Evolutionary conservation across 192 early-diverging fungal species (phyloP).

Genomic region (Oehlia diaphana): DNA sequence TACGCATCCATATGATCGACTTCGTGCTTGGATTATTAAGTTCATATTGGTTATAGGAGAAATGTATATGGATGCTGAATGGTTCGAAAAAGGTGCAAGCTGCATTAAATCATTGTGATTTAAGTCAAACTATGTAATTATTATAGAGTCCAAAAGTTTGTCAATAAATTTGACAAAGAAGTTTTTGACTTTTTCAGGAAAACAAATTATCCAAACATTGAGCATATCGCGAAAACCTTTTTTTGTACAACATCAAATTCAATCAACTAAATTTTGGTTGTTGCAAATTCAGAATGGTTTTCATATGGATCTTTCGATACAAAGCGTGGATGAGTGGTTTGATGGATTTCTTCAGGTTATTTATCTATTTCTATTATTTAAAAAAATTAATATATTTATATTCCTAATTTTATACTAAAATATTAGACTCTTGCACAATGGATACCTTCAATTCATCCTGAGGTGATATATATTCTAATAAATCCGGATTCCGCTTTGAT

Average conservation of each 20-base stretch:
- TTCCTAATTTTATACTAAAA: neutral
- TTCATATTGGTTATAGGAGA: constrained; percentile 35
- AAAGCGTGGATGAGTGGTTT: constrained; percentile 24
- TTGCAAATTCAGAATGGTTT: constrained; percentile 30
- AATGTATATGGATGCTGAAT: constrained; percentile 34
- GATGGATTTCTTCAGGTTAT: constrained; percentile 12
- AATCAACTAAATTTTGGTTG: constrained; percentile 32
- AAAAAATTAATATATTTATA: neutral
- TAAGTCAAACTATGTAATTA: constrained; percentile 15
- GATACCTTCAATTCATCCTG: constrained; percentile 21
- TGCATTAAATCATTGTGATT: constrained; percentile 1
- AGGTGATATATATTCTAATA: constrained; percentile 8
- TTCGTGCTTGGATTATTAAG: constrained; percentile 35
- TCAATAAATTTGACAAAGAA: constrained; percentile 10
- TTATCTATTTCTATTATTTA: neutral
- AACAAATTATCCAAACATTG: constrained; percentile 38
- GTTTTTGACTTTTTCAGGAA: constrained; percentile 29
- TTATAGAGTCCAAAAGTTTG: constrained; percentile 15
- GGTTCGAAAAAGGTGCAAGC: constrained; percentile 46
- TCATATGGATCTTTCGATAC: constrained; percentile 17
- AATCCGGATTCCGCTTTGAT: constrained; percentile 23
- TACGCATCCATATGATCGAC: constrained; percentile 30
- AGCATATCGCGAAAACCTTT: constrained; percentile 28
- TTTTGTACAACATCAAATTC: constrained; percentile 33
- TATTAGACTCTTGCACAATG: constrained; percentile 12